These are phyloP conservation scores for Verticillium isaacii DNA, from an alignment of 2,329 filamentous ascomycete genomes.

Conservation along the genomic window DNA sequence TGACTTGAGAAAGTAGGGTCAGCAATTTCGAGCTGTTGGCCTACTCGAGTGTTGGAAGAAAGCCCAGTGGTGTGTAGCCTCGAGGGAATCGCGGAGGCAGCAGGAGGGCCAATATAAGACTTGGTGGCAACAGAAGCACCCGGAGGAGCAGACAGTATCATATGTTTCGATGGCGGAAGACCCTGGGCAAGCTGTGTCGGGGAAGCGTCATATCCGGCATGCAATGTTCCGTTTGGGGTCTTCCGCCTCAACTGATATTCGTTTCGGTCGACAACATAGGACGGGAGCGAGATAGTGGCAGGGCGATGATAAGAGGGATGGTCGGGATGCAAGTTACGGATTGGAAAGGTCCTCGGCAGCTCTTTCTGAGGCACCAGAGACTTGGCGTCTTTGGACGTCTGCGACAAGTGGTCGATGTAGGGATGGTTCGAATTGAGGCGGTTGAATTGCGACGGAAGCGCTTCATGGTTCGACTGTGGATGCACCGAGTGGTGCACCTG, in stretches of 20 bases:
- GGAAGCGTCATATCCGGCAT: slow-evolving; percentile 86
- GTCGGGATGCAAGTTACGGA: slow-evolving; percentile 28
- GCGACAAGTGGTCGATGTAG: slow-evolving; percentile 16
- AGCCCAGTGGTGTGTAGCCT: too few relatives aligned
- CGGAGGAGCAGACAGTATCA: slow-evolving; percentile 51
- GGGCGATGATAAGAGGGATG: slow-evolving; percentile 18
- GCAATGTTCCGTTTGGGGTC: slow-evolving; percentile 88
- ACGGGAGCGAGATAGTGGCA: slow-evolving; percentile 1
- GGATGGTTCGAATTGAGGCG: slow-evolving; percentile 14
- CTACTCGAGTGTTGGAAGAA: neutral
- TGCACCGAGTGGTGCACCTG: slow-evolving; percentile 49
- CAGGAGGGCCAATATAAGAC: neutral
- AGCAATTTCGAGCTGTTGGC: neutral
- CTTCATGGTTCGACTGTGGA: slow-evolving; percentile 33
- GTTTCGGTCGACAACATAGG: slow-evolving; percentile 24
- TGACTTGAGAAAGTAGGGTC: neutral
- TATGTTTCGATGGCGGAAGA: slow-evolving; percentile 76
- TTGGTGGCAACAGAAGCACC: neutral
- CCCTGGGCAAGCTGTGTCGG: slow-evolving; percentile 67
- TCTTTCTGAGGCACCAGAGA: slow-evolving; percentile 12
- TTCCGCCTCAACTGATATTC: slow-evolving; percentile 86
- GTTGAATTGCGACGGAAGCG: slow-evolving; percentile 17
- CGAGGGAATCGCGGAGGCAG: neutral
- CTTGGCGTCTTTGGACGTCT: slow-evolving; percentile 8
- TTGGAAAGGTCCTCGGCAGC: slow-evolving; percentile 27